Evolutionary conservation across 371 early-diverging fungal species (phyloP).

Genomic region (Sporodiniella umbellata): DNA sequence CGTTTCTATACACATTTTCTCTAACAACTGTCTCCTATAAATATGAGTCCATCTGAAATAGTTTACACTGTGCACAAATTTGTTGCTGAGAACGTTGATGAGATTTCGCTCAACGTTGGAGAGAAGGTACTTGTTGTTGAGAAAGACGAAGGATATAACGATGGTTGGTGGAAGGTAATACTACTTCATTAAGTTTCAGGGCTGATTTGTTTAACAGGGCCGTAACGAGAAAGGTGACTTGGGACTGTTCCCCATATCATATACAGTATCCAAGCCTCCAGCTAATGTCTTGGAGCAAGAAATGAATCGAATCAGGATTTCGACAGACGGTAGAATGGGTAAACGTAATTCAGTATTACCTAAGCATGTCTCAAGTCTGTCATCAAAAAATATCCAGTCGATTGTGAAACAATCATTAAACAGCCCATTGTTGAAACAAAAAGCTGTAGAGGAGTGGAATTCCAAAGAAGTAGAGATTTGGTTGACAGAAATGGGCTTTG

Average conservation of each 20-base stretch:
- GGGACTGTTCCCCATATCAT: constrained; percentile 66
- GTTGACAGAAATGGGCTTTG: constrained; percentile 55
- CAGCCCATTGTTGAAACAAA: background rate
- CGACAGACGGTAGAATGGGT: too few species aligned
- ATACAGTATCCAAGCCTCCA: constrained; percentile 52
- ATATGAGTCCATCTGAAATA: too few species aligned
- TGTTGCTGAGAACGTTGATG: constrained; percentile 70
- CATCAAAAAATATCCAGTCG: constrained; percentile 11
- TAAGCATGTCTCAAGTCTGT: background rate
- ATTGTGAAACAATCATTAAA: constrained; percentile 7
- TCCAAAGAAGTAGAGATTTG: constrained; percentile 44
- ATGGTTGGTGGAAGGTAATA: constrained; percentile 73
- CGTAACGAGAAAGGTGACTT: constrained; percentile 61
- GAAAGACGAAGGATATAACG: constrained; percentile 70
- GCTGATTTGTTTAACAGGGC: constrained; percentile 42
- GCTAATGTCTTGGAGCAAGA: too few species aligned
- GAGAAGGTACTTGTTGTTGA: constrained; percentile 72
- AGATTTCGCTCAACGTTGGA: constrained; percentile 65
- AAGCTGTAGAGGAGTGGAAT: constrained; percentile 44
- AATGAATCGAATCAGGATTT: too few species aligned
- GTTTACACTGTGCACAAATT: constrained; percentile 63
- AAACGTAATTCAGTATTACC: too few species aligned
- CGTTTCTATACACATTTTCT: too few species aligned
- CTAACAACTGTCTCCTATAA: too few species aligned
- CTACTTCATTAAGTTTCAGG: background rate